Conservation (phyloP, 768 basidiomycete genomes). For the Rhodotorula diobovata region DNA sequence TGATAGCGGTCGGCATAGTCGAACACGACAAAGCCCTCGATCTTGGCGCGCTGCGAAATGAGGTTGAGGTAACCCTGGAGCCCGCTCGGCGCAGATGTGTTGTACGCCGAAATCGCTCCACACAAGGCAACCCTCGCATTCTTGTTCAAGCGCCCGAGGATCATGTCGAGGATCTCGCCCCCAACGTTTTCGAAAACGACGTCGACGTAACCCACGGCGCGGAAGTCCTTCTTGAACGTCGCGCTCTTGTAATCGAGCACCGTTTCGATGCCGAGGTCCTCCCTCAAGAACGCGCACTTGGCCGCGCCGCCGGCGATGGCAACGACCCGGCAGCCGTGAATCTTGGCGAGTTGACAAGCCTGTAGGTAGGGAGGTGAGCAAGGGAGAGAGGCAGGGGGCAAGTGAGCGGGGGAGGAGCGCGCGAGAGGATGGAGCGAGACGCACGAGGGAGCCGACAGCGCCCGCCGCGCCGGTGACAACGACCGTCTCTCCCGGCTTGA, state of each 20-base stretch:
- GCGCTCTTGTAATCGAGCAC: conserved; percentile 82
- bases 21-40: conserved; percentile 66
- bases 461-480: conserved; percentile 89
- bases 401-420: too few species aligned
- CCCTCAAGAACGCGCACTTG: conserved; percentile 80
- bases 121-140: conserved; percentile 74
- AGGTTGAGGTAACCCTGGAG: conserved; percentile 54
- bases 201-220: conserved; percentile 68
- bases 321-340: conserved; percentile 67
- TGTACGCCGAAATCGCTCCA: conserved; percentile 50
- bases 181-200: conserved; percentile 56
- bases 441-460: conserved; percentile 70
- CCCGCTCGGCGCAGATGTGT: conserved; percentile 60
- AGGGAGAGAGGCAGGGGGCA: too few species aligned
- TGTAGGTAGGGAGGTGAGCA: neutral
- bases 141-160: conserved; percentile 67
- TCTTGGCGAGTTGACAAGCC: conserved; percentile 72
- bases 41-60: conserved; percentile 69
- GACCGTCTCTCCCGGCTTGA: conserved; percentile 78
- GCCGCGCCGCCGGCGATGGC: conserved; percentile 79
- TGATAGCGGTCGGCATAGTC: conserved; percentile 66
- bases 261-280: conserved; percentile 73
- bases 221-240: conserved; percentile 60
- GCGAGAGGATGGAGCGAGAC: neutral
- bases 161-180: conserved; percentile 75